Evolutionary conservation across 768 basidiomycete species (phyloP).

Genomic region (Amanita thiersii): DNA sequence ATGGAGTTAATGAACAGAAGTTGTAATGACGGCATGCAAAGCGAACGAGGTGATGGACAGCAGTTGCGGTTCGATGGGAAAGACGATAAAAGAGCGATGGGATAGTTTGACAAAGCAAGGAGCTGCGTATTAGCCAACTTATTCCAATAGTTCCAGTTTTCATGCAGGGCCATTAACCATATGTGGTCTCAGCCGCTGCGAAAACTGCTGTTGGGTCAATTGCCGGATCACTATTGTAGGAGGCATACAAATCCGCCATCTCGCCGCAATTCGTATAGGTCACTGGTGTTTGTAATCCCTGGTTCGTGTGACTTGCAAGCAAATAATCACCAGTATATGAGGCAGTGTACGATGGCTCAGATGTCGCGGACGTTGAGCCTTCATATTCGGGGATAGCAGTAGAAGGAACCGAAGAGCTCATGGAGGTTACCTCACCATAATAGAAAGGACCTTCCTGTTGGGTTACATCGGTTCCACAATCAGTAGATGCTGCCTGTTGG

Average conservation of each 20-base stretch:
- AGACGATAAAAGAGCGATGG: too few species aligned
- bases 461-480: neutral
- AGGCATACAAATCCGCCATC: conserved; percentile 1
- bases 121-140: too few species aligned
- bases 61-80: too few species aligned
- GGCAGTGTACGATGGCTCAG: conserved; percentile 1
- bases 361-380: neutral
- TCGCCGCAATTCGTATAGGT: conserved; percentile 6
- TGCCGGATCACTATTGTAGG: conserved; percentile 2
- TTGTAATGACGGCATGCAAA: neutral
- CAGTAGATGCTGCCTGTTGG: conserved; percentile 3
- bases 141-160: too few species aligned
- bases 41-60: neutral
- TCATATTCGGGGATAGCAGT: neutral
- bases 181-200: neutral
- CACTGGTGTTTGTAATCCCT: conserved; percentile 5
- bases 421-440: neutral
- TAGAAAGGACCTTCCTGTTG: conserved; percentile 2
- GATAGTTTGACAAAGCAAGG: too few species aligned
- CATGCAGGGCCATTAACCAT: too few species aligned
- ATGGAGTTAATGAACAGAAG: neutral
- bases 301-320: neutral
- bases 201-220: neutral
- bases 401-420: neutral
- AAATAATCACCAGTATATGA: conserved; percentile 1